These are phyloP conservation scores for Arabidopsis hybrid DNA, from an alignment of 441 rosid genomes.

Conservation along the genomic window DNA sequence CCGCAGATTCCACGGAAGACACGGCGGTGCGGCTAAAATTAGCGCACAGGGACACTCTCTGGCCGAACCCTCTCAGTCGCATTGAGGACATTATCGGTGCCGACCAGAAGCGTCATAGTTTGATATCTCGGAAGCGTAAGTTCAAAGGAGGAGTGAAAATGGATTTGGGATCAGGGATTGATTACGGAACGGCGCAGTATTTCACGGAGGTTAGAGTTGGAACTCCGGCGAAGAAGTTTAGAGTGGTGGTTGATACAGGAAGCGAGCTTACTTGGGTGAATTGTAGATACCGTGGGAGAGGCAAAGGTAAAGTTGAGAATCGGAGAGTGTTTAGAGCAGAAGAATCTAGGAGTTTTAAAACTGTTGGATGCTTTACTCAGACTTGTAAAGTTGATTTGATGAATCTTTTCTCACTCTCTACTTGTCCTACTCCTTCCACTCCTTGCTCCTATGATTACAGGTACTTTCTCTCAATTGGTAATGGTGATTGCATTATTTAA, in stretches of 20 bases:
- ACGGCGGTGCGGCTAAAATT: conserved; percentile 29
- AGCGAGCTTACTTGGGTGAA: conserved; percentile 77
- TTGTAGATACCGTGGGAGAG: conserved; percentile 53
- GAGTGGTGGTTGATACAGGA: conserved; percentile 71
- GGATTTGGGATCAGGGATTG: conserved; percentile 47
- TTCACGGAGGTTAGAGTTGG: conserved; percentile 64
- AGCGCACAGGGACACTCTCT: conserved; percentile 32
- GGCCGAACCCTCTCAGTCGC: conserved; percentile 22
- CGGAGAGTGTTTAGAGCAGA: conserved; percentile 51
- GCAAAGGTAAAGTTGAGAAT: conserved; percentile 3
- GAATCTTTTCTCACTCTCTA: conserved; percentile 55
- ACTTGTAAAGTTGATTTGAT: conserved; percentile 56
- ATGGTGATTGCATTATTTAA: not conserved
- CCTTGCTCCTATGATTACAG: conserved; percentile 73
- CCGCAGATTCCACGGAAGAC: conserved; percentile 16
- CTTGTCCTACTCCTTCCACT: conserved; percentile 53
- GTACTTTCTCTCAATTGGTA: conserved; percentile 32
- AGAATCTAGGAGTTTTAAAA: conserved; percentile 59
- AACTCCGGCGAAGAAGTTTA: conserved; percentile 66
- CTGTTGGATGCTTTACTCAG: conserved; percentile 62
- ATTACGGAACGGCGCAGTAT: conserved; percentile 60
- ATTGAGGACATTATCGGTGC: conserved; percentile 24
- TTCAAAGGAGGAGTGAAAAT: conserved; percentile 35
- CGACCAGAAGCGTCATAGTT: conserved; percentile 40
- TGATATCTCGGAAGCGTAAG: conserved; percentile 30